These are phyloP conservation scores for Asterophora lycoperdoides DNA, from an alignment of 768 basidiomycete species.

Conservation along the genomic window DNA sequence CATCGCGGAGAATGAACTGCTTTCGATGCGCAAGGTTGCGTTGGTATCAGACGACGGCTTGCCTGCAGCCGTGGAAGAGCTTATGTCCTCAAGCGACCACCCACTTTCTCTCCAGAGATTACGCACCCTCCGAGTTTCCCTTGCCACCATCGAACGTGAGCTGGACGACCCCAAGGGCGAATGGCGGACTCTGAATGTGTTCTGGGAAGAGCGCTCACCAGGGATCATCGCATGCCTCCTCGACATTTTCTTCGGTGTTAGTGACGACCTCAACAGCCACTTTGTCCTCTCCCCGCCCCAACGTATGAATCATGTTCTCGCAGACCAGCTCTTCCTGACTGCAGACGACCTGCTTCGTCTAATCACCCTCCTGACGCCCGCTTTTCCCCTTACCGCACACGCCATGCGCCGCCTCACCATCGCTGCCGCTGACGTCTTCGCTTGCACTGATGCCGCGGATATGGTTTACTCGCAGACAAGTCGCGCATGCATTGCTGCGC, in stretches of 20 bases:
- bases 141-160: conserved; percentile 53
- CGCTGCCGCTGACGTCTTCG: conserved; percentile 51
- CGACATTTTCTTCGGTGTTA: conserved; percentile 44
- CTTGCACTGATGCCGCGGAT: conserved; percentile 45
- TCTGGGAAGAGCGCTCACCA: conserved; percentile 58
- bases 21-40: conserved; percentile 57
- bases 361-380: conserved; percentile 40
- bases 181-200: conserved; percentile 48
- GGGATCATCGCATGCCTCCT: conserved; percentile 56
- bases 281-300: conserved; percentile 42
- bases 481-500: conserved; percentile 38
- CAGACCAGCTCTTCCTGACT: conserved; percentile 53
- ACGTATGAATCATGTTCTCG: conserved; percentile 35
- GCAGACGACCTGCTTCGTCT: conserved; percentile 51
- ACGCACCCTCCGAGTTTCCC: conserved; percentile 58
- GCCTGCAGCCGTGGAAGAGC: conserved; percentile 57
- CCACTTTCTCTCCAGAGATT: conserved; percentile 51
- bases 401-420: conserved; percentile 40
- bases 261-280: conserved; percentile 48
- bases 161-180: conserved; percentile 51
- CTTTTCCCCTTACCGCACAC: conserved; percentile 49
- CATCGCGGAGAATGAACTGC: conserved; percentile 57
- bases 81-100: conserved; percentile 43
- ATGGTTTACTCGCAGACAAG: conserved; percentile 36
- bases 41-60: conserved; percentile 68